These are phyloP conservation scores for Camelina neglecta DNA, from an alignment of 345 rosid genomes.

Conservation along the genomic window DNA sequence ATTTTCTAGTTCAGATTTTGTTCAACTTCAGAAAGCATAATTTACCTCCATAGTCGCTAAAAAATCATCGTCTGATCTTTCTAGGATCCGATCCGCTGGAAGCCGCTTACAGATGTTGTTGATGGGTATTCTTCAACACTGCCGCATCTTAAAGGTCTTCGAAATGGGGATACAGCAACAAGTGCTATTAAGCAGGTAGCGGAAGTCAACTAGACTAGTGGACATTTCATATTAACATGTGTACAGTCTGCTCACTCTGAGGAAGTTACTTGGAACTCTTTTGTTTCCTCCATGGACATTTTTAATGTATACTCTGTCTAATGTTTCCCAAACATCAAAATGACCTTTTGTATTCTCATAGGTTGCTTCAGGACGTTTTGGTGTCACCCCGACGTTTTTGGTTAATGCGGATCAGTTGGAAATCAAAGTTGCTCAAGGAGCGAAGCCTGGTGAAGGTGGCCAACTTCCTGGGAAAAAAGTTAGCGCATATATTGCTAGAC, in stretches of 20 bases:
- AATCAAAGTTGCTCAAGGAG: slow-evolving; percentile 99
- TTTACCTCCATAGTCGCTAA: slow-evolving; percentile 7
- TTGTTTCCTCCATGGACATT: slow-evolving; percentile 11
- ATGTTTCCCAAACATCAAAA: slow-evolving; percentile 21
- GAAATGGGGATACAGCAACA: slow-evolving; percentile 98
- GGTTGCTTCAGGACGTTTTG: slow-evolving; percentile 99
- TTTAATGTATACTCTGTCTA: slow-evolving; percentile 8
- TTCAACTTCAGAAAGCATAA: slow-evolving; percentile 1
- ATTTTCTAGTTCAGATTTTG: slow-evolving; percentile 12
- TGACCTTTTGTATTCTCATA: slow-evolving; percentile 44
- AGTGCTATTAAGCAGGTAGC: slow-evolving; percentile 97
- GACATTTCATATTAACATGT: slow-evolving; percentile 14
- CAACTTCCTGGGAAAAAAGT: slow-evolving; percentile 99
- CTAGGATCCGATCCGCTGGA: slow-evolving; percentile 99
- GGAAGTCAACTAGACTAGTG: slow-evolving; percentile 25
- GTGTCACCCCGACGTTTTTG: slow-evolving; percentile 97
- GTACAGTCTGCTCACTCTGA: slow-evolving; percentile 21
- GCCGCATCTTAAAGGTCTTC: slow-evolving; percentile 99
- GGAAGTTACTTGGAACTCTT: slow-evolving; percentile 25
- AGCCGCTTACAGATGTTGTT: slow-evolving; percentile 85
- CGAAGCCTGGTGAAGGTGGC: slow-evolving; percentile 99
- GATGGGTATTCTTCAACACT: slow-evolving; percentile 97
- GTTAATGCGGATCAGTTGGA: slow-evolving; percentile 92
- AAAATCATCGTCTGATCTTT: slow-evolving; percentile 14
- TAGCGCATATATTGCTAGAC: slow-evolving; percentile 94